Evolutionary conservation across 2,329 filamentous ascomycete genomes (phyloP), one percentile per base, ranked within the genome.

Genomic region (Trichophyton rubrum): DNA sequence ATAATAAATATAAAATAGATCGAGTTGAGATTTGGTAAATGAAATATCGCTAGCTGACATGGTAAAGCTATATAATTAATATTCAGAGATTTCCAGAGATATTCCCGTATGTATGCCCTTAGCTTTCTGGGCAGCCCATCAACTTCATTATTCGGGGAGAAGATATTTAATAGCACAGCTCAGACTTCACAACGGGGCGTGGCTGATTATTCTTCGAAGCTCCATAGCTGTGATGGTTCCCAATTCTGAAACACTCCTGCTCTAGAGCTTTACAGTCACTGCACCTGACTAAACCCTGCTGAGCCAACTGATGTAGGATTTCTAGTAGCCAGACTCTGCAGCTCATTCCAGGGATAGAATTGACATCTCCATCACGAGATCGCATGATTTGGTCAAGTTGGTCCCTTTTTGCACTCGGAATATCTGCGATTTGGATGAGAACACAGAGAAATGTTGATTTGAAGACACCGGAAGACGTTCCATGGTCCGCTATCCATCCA

Each of bases 271-370:
- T 60, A 35, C 47, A 2, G 41, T 53, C 41, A 43, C 30, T 47
- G 47, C 63, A 68, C 6, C 47, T 60, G n/a, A 67, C 59, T 49
- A 68, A 49, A n/a, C 63, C 64, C 24, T 60, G 7, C 33, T 63
- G 59, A 5, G 64, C 59, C 9, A 68, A 60, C 30, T 58, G 59
- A 51, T 64, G n/a, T 20, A 66, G 22, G 24, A 68, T 65, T 3
- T 15, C 47, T 47, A 68, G 3, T 1, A 68, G 2, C 69, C 67
- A 70, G 6, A 69, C 66, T 8, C 66, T 64, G 47, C 68, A 70
- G 3, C 62, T 67, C 15, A 70, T 51, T 15, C 63, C 63, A 6
- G 66, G 67, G 53, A 69, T 69, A 9, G 58, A 59, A 56, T 68
- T 68, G 55, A 68, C 17, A 20, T 66, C 57, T 2, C 55, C 55